These are phyloP conservation scores for Daldinia concentrica DNA, from an alignment of 495 filamentous ascomycete species.

Conservation along the genomic window DNA sequence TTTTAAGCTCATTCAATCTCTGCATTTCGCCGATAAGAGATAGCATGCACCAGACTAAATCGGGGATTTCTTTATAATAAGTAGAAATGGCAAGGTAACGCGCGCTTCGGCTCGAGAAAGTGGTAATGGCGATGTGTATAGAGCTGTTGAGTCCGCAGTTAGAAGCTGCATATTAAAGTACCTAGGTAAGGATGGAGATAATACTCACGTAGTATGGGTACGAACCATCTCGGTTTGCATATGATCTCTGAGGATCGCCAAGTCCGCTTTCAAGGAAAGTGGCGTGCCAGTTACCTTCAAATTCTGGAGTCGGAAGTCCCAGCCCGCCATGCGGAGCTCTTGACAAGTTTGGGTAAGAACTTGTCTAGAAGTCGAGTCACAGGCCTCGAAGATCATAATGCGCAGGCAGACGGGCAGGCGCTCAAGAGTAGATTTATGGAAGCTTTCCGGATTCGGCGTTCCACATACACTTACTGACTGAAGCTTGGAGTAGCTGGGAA, in stretches of 20 bases:
- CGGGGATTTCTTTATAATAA: not conserved
- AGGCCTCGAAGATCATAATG: not conserved
- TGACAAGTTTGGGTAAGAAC: not conserved
- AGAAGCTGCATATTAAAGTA: not conserved
- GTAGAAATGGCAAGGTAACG: rapidly evolving
- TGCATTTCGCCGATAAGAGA: not conserved
- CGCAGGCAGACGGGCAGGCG: not conserved
- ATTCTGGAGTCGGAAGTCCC: not conserved
- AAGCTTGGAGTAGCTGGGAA: not conserved
- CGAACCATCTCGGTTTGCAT: not conserved
- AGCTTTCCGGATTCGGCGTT: not conserved
- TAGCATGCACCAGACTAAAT: not conserved
- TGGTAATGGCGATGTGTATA: not conserved
- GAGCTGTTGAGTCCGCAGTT: not conserved
- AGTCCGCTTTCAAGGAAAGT: not conserved
- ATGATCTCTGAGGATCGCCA: not conserved
- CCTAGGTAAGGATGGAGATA: not conserved
- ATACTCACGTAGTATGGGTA: not conserved
- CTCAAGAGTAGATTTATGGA: not conserved
- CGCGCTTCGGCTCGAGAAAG: not conserved
- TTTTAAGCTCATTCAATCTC: not conserved
- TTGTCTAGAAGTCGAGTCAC: not conserved
- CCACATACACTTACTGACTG: not conserved
- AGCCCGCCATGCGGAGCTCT: not conserved
- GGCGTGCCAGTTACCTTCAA: not conserved